Base-by-base conservation (phyloP, 345 rosid species). In the Salix exigua region DNA sequence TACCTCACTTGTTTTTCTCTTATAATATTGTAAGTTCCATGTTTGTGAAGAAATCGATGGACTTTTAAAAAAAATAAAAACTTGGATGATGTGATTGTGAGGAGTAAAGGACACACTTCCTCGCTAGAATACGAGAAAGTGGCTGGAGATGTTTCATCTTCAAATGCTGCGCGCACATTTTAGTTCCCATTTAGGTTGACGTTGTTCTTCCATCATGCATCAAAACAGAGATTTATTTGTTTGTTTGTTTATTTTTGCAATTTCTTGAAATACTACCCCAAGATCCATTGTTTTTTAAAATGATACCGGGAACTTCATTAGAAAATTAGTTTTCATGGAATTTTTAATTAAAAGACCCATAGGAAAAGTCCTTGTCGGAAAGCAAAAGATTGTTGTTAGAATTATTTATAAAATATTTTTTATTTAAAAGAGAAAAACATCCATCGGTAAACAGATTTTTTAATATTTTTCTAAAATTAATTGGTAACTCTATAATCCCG, bases 91-190 rank as follows among this genome's bases (percentile, higher is more conserved):
- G 65, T 53, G 8, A 38, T 25, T 50, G 35, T 48, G 25, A 30
- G 7, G 25, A n/a, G 65, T 33, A 7, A 33, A 63, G 35, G 30
- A 71, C 35, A 50, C 37, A 71, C 35, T 23, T 48, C 50, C 38
- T 77, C 38, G 11, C 53, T 70, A 46, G 6, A 42, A 2, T 64
- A 70, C 79, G 70, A 70, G 38, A 46, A 70, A 50, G 21, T 50
- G 8, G 63, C 18, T 14, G 19, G 1, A 6, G 23, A 71, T 71
- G 62, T 46, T 30, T 50, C 62, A 46, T 8, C 62, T 50, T 16
- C 58, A 5, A 38, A 10, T 40, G 46, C 46, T 40, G 46, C 46
- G 50, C 30, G 4, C 16, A 50, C 16, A 60, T 26, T 10, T 7
- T 71, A 4, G 31, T 31, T 70, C 18, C 26, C 42, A 3, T 46